Conservation (phyloP, 352 stramenopile species). For the Lagenidium giganteum region DNA sequence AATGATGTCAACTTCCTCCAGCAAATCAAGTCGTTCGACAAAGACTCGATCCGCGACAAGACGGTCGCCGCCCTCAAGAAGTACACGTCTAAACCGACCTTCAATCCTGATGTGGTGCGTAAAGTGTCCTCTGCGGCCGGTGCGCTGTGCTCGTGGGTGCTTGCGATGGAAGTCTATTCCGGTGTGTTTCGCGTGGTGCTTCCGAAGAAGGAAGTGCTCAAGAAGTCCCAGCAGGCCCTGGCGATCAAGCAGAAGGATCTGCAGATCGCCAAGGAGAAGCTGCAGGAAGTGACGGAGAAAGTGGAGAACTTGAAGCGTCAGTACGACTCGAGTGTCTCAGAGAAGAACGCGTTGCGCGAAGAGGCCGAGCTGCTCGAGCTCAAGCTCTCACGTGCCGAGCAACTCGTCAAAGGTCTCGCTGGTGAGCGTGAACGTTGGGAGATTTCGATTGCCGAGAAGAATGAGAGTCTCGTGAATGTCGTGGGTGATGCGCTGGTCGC, state of each 20-base stretch:
- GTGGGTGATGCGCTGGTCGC: constrained; percentile 91
- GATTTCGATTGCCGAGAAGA: constrained; percentile 86
- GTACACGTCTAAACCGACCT: constrained; percentile 83
- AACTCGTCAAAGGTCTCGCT: constrained; percentile 91
- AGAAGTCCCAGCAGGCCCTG: constrained; percentile 82
- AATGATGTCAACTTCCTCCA: constrained; percentile 91
- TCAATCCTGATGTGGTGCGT: constrained; percentile 85
- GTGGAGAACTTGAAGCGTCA: constrained; percentile 87
- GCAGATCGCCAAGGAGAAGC: constrained; percentile 83
- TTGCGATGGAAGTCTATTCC: constrained; percentile 90
- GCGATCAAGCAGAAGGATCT: constrained; percentile 86
- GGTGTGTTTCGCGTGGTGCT: constrained; percentile 85
- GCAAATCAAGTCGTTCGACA: constrained; percentile 95
- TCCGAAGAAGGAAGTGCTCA: constrained; percentile 88
- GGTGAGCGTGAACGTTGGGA: constrained; percentile 94
- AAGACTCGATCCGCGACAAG: constrained; percentile 93
- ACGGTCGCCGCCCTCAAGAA: constrained; percentile 94
- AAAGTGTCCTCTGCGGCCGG: constrained; percentile 88
- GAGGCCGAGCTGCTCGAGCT: constrained; percentile 90
- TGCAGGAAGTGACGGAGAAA: constrained; percentile 90
- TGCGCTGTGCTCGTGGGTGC: constrained; percentile 88
- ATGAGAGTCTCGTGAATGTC: constrained; percentile 84
- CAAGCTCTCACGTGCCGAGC: constrained; percentile 91
- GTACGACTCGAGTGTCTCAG: constrained; percentile 89
- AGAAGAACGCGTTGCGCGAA: constrained; percentile 92